phyloP scores from a whole-genome alignment of 202 grass and related monocot species.

The Carex arenaria region DNA sequence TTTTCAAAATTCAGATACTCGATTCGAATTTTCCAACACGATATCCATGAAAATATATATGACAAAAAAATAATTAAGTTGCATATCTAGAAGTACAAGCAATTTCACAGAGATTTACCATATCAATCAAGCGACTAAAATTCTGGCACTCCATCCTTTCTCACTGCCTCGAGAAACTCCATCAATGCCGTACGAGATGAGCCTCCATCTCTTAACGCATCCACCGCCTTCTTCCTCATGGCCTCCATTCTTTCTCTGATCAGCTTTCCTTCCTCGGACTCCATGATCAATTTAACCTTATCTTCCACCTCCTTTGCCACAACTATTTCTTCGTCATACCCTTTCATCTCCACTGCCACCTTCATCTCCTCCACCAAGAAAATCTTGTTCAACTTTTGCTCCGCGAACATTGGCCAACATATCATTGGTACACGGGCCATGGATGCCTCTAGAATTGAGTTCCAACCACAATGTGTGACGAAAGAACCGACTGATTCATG shows the following conservation, averaged over 20 bases:
- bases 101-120: too few species aligned
- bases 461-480: conserved; percentile 81
- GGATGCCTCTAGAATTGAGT: conserved; percentile 58
- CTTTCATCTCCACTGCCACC: conserved; percentile 49
- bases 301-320: conserved; percentile 47
- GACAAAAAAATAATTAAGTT: too few species aligned
- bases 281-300: conserved; percentile 54
- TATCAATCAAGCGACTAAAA: neutral
- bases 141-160: neutral
- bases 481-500: conserved; percentile 59
- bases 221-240: conserved; percentile 34
- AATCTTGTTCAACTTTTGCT: conserved; percentile 71
- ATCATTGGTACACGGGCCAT: conserved; percentile 43
- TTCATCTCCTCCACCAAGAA: conserved; percentile 55
- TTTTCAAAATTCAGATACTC: too few species aligned
- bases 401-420: conserved; percentile 61
- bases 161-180: conserved; percentile 15
- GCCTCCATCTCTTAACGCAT: conserved; percentile 29
- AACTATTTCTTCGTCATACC: conserved; percentile 50
- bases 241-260: conserved; percentile 15
- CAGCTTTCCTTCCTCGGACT: conserved; percentile 29
- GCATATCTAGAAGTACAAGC: too few species aligned
- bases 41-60: too few species aligned
- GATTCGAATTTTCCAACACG: too few species aligned
- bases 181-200: conserved; percentile 34